A percentile compares a stretch with the other conserved stretches of the same genome.
phyloP scores from a whole-genome alignment of 306 rosid species.

The Urtica urens region DNA sequence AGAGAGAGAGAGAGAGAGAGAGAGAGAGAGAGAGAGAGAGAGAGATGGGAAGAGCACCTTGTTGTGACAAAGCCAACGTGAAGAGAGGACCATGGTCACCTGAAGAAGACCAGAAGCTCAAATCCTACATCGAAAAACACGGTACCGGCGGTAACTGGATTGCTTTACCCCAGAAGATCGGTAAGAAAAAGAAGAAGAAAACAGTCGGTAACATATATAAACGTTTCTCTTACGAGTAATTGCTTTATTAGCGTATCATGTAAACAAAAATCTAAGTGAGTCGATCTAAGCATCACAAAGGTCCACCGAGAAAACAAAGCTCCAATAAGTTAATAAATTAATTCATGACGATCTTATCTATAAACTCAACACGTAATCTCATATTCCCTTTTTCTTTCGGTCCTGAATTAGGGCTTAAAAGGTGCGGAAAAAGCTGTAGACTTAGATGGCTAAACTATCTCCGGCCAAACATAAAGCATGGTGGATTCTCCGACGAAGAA shows the following conservation, averaged over 20 bases:
- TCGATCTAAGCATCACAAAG: too few species aligned
- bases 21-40: constrained; percentile 7
- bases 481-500: constrained; percentile 84
- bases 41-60: constrained; percentile 88
- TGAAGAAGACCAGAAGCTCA: constrained; percentile 80
- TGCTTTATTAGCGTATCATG: too few species aligned
- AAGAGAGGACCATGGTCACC: constrained; percentile 95
- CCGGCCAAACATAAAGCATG: constrained; percentile 83
- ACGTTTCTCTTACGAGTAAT: too few species aligned
- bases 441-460: constrained; percentile 88
- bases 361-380: too few species aligned
- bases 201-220: too few species aligned
- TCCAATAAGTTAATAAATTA: too few species aligned
- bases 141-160: constrained; percentile 96
- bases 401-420: constrained; percentile 47
- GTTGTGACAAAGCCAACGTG: constrained; percentile 95
- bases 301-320: too few species aligned
- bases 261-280: too few species aligned
- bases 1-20: not conserved
- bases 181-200: too few species aligned
- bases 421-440: constrained; percentile 92
- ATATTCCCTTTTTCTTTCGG: too few species aligned
- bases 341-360: too few species aligned
- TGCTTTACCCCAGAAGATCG: constrained; percentile 79
- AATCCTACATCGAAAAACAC: constrained; percentile 63